Conservation (phyloP, 345 rosid genomes). For the Lepidium africanum region DNA sequence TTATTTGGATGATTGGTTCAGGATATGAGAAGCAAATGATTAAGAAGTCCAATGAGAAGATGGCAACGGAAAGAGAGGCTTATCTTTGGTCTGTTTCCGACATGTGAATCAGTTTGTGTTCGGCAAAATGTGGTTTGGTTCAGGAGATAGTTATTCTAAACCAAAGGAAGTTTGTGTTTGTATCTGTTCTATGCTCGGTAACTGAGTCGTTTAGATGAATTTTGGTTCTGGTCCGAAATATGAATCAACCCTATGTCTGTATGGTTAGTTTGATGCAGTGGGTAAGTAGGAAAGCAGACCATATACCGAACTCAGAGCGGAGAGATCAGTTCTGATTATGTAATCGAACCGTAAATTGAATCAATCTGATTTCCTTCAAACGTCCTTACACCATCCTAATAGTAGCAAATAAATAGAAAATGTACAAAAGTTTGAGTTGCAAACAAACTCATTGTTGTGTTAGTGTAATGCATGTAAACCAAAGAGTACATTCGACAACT, state of each 20-base stretch:
- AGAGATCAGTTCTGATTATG: background rate
- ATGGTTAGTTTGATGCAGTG: background rate
- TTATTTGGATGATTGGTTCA: constrained; percentile 11
- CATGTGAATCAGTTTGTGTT: constrained; percentile 39
- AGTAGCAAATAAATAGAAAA: background rate
- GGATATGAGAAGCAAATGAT: constrained; percentile 75
- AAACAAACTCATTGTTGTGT: no score
- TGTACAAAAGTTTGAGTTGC: background rate
- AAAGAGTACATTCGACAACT: background rate
- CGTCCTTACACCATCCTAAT: background rate
- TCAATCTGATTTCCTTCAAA: background rate
- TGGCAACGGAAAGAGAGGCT: constrained; percentile 84
- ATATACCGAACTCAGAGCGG: background rate
- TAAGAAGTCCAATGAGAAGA: constrained; percentile 56
- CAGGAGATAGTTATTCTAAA: background rate
- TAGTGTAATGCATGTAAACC: background rate
- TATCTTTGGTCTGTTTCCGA: constrained; percentile 93
- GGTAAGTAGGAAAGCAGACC: background rate
- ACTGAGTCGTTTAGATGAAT: background rate
- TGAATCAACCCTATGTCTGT: background rate
- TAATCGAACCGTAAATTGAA: background rate
- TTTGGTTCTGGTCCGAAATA: background rate
- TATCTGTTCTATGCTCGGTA: background rate
- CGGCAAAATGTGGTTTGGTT: background rate
- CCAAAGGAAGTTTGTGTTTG: background rate